Conservation (phyloP, 768 basidiomycete species). For the Suillus decipiens region DNA sequence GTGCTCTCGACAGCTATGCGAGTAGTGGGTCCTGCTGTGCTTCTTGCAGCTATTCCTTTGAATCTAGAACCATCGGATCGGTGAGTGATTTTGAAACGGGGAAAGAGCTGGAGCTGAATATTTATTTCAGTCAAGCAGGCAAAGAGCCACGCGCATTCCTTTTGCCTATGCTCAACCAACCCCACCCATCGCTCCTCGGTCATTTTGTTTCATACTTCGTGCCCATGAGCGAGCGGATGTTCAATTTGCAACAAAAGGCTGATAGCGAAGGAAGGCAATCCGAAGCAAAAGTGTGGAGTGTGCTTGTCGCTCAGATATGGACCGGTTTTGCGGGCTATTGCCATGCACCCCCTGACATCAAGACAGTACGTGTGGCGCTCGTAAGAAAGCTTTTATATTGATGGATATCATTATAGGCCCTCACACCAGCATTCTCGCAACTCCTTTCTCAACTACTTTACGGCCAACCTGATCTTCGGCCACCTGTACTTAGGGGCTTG, state of each 20-base stretch:
- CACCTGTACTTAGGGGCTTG: conserved; percentile 79
- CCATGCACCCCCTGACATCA: conserved; percentile 73
- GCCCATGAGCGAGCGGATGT: conserved; percentile 91
- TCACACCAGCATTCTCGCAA: conserved; percentile 78
- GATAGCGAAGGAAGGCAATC: conserved; percentile 71
- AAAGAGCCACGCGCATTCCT: conserved; percentile 89
- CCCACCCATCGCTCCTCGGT: conserved; percentile 75
- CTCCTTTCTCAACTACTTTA: conserved; percentile 95
- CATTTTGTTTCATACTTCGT: conserved; percentile 93
- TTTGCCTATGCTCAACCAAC: conserved; percentile 80
- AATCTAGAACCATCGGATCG: conserved; percentile 82
- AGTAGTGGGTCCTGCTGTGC: conserved; percentile 79
- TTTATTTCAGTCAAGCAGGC: conserved; percentile 57
- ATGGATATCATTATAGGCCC: conserved; percentile 47
- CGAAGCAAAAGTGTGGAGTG: conserved; percentile 95
- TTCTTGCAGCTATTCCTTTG: conserved; percentile 76
- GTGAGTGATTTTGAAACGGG: conserved; percentile 45
- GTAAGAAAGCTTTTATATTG: conserved; percentile 5
- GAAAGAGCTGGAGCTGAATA: conserved; percentile 10
- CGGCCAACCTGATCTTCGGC: conserved; percentile 80
- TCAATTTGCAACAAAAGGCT: conserved; percentile 81
- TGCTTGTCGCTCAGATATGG: conserved; percentile 94
- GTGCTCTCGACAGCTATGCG: conserved; percentile 81
- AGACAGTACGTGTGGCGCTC: conserved; percentile 47
- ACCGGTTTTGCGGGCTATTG: conserved; percentile 90